Conservation (phyloP, 768 basidiomycete genomes). For the Panellus pusillus region DNA sequence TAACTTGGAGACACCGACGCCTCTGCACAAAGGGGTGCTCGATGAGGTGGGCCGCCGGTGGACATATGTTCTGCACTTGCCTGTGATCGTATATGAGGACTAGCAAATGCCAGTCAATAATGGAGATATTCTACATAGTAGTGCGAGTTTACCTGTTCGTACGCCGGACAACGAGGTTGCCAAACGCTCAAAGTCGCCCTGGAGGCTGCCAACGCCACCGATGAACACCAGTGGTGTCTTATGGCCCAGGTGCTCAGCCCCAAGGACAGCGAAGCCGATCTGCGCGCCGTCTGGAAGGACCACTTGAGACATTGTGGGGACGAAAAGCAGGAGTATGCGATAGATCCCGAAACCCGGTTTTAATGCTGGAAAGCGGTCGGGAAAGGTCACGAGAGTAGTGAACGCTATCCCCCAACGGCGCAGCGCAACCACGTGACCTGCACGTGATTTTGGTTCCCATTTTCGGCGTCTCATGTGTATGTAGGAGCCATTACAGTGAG, state of each 20-base stretch:
- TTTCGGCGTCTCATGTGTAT: too few relatives aligned
- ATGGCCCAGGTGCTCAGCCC: conserved; percentile 33
- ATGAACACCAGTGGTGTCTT: conserved; percentile 41
- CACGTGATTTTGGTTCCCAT: too few relatives aligned
- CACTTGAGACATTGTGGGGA: conserved; percentile 2
- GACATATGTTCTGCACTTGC: conserved; percentile 12
- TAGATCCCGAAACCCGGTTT: not conserved
- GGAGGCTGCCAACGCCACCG: conserved; percentile 39
- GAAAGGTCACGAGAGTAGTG: too few relatives aligned
- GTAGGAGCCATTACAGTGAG: too few relatives aligned
- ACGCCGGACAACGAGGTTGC: conserved; percentile 32
- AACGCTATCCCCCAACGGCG: too few relatives aligned
- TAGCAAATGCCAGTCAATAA: conserved; percentile 21
- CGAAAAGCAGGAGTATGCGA: not conserved
- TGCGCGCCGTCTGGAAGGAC: conserved; percentile 43
- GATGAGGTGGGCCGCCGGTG: not conserved
- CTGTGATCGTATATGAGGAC: conserved; percentile 48
- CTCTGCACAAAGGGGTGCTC: conserved; percentile 28
- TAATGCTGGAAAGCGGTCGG: too few relatives aligned
- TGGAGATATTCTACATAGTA: not conserved
- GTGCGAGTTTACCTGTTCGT: conserved; percentile 37
- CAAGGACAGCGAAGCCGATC: conserved; percentile 43
- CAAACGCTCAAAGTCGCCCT: conserved; percentile 42
- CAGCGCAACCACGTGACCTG: too few relatives aligned
- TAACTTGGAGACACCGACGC: conserved; percentile 45